A percentile compares a stretch with the other conserved stretches of the same genome.
Evolutionary conservation across 768 basidiomycete genomes (phyloP).

Genomic region (Galerina sulciceps): DNA sequence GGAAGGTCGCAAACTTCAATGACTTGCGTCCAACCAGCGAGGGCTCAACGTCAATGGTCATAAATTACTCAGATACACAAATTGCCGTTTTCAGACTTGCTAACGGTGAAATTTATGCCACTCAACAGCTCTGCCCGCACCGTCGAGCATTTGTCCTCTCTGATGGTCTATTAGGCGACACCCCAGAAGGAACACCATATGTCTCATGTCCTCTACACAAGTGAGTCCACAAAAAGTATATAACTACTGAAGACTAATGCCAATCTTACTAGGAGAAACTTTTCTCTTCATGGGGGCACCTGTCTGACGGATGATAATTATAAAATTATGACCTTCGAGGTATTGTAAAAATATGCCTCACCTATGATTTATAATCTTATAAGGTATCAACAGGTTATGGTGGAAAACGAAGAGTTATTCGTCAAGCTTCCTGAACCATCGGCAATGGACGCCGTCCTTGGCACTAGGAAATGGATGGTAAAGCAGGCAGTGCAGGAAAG

Average conservation of each 20-base stretch:
- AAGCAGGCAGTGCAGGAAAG: slow-evolving; percentile 52
- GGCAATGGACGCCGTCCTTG: slow-evolving; percentile 63
- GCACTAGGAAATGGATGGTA: slow-evolving; percentile 68
- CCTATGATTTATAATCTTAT: neutral
- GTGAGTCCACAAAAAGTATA: slow-evolving; percentile 7
- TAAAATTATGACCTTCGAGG: slow-evolving; percentile 65
- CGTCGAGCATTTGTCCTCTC: slow-evolving; percentile 70
- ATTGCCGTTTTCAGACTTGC: slow-evolving; percentile 73
- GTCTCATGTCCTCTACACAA: slow-evolving; percentile 66
- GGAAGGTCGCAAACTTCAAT: slow-evolving; percentile 45
- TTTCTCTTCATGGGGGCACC: slow-evolving; percentile 54
- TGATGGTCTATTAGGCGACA: slow-evolving; percentile 72
- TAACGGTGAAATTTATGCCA: slow-evolving; percentile 60
- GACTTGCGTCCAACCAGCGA: slow-evolving; percentile 52
- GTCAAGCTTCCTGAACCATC: slow-evolving; percentile 56
- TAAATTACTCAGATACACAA: slow-evolving; percentile 68
- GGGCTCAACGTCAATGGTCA: slow-evolving; percentile 53
- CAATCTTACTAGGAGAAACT: slow-evolving; percentile 47
- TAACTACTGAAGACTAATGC: neutral
- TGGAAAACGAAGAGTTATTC: slow-evolving; percentile 42
- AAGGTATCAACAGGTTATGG: slow-evolving; percentile 34
- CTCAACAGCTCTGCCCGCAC: slow-evolving; percentile 67
- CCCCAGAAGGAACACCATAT: slow-evolving; percentile 52
- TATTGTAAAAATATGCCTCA: neutral
- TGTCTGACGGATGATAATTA: slow-evolving; percentile 66